These are phyloP conservation scores for Wickerhamiella hasegawae DNA, from an alignment of 805 yeast species.

Conservation along the genomic window DNA sequence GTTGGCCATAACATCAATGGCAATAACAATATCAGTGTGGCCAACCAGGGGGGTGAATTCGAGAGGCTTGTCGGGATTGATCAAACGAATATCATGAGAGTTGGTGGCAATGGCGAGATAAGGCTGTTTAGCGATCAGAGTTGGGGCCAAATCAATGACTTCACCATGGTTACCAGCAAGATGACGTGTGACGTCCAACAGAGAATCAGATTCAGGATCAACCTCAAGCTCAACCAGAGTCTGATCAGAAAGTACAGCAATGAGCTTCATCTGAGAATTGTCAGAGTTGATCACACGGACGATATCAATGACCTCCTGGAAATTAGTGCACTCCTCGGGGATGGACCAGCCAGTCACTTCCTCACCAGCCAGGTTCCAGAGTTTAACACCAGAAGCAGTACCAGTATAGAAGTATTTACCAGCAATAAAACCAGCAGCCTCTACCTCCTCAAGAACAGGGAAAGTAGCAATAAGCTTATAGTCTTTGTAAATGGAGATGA, in stretches of 20 bases:
- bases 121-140: neutral
- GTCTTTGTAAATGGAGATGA: slow-evolving; percentile 39
- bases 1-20: slow-evolving; percentile 62
- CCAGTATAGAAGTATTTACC: slow-evolving; percentile 12
- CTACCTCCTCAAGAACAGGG: slow-evolving; percentile 43
- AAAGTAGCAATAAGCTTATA: slow-evolving; percentile 44
- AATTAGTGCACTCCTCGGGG: slow-evolving; percentile 10
- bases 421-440: slow-evolving; percentile 22
- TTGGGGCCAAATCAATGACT: slow-evolving; percentile 68
- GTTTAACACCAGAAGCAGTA: slow-evolving; percentile 8
- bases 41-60: slow-evolving; percentile 52
- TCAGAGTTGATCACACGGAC: slow-evolving; percentile 1
- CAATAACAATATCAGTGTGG: slow-evolving; percentile 72
- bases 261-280: slow-evolving; percentile 3
- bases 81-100: slow-evolving; percentile 70
- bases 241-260: slow-evolving; percentile 55
- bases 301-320: slow-evolving; percentile 9
- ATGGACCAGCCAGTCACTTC: slow-evolving; percentile 10
- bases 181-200: slow-evolving; percentile 7
- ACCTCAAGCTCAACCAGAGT: slow-evolving; percentile 41
- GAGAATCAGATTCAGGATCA: slow-evolving; percentile 8
- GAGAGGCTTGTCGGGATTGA: slow-evolving; percentile 25
- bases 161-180: slow-evolving; percentile 94
- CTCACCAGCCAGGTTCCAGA: slow-evolving; percentile 12
- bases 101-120: slow-evolving; percentile 77